Base-by-base conservation (phyloP, 805 yeast species). In the Spathaspora boniae region DNA sequence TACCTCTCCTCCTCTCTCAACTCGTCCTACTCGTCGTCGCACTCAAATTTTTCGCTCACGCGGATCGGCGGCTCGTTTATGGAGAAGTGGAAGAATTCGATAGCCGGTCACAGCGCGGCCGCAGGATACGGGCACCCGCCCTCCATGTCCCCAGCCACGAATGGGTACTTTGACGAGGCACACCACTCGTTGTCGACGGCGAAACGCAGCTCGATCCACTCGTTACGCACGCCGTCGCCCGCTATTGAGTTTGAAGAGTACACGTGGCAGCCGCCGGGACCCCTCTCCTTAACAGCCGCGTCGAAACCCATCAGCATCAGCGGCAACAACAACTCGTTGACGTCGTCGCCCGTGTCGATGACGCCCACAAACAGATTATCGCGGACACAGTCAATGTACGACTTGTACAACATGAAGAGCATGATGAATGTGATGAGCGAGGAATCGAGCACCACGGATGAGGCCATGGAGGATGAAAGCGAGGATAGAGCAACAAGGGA, bases 71-170 rank as follows among this genome's bases (percentile, higher is more conserved):
- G 68, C 16, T 61, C 71, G 33, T 66, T 69, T 40, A 45, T 69
- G 44, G 76, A 69, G 7, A 67, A 63, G 43, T 69, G 76, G 74
- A 59, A 58, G 38, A 54, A 52, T 35, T 57, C 68, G 2, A n/a
- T n/a, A n/a, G n/a, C n/a, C n/a, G n/a, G n/a, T n/a, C n/a, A n/a
- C n/a, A n/a, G n/a, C n/a, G n/a, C n/a, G n/a, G n/a, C n/a, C n/a
- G n/a, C n/a, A n/a, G n/a, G n/a, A n/a, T 52, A 62, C 22, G 51
- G 50, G 4, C 36, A 49, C 39, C 29, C 45, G 46, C 17, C 34
- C 38, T 5, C 38, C 42, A 31, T 30, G 9, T 14, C 25, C 9
- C 7, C 19, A 3, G 18, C 33, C 7, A 15, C 33, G 8, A 16
- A 15, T 8, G 23, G 25, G 14, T 33, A 38, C 36, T 25, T 42